phyloP scores from a whole-genome alignment of 768 basidiomycete species.

The Rhodosporidiobolus odoratus region DNA sequence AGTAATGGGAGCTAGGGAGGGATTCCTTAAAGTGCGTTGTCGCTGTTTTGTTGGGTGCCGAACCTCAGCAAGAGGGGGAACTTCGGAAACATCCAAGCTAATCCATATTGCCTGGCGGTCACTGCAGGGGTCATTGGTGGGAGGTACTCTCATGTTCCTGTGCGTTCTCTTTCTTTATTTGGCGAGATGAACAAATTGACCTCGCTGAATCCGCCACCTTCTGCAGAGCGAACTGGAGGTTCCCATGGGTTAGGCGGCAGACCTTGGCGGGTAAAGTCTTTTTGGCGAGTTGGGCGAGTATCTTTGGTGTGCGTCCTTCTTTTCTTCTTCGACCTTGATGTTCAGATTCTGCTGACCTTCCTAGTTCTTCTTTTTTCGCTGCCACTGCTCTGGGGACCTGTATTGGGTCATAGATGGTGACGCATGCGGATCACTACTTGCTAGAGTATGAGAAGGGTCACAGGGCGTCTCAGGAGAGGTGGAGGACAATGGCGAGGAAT shows the following conservation, averaged over 20 bases:
- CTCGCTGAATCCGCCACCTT: no score
- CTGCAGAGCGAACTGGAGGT: constrained; percentile 31
- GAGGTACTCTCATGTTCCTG: constrained; percentile 7
- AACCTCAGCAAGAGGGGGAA: no score
- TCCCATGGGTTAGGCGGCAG: constrained; percentile 18
- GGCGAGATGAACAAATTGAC: no score
- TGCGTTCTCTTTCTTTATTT: not conserved
- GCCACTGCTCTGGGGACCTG: not conserved
- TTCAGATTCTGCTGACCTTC: not conserved
- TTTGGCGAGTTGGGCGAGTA: constrained; percentile 8
- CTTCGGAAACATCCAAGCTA: no score
- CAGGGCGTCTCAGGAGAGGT: constrained; percentile 15
- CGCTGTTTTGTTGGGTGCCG: no score
- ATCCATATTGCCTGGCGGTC: no score
- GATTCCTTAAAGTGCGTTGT: constrained; percentile 18
- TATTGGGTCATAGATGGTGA: not conserved
- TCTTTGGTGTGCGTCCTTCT: constrained; percentile 3
- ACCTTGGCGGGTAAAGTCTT: constrained; percentile 25
- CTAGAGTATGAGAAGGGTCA: constrained; percentile 25
- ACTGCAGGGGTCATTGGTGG: not conserved
- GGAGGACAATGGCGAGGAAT: constrained; percentile 29
- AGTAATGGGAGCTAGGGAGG: constrained; percentile 26
- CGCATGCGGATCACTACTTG: constrained; percentile 33
- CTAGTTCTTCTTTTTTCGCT: not conserved
- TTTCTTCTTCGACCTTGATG: not conserved